Evolutionary conservation across 2,329 filamentous ascomycete species (phyloP).

Genomic region (Ascochyta fabae): DNA sequence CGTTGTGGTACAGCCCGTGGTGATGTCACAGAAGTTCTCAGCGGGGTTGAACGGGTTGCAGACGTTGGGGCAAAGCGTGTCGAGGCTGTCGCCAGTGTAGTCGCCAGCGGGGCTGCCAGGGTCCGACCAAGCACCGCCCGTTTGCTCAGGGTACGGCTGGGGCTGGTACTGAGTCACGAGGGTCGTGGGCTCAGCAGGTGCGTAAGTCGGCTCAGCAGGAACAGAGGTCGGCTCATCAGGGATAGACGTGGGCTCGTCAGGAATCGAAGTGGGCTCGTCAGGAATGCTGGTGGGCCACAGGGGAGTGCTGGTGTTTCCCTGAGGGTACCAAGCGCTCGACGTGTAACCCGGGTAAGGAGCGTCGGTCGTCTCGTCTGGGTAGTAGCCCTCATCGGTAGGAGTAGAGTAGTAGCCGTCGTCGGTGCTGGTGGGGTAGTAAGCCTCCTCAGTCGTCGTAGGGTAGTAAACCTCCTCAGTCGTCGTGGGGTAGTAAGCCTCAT

Average conservation of each 20-base stretch:
- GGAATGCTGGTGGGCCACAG: slow-evolving; percentile 4
- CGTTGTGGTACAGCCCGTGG: slow-evolving; percentile 30
- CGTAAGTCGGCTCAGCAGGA: neutral
- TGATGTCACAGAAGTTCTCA: slow-evolving; percentile 35
- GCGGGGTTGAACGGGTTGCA: slow-evolving; percentile 36
- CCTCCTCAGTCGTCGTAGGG: neutral
- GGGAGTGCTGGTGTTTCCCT: slow-evolving; percentile 1
- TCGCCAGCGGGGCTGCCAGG: slow-evolving; percentile 12
- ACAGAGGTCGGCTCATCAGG: neutral
- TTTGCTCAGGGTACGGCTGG: slow-evolving; percentile 1
- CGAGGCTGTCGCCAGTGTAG: slow-evolving; percentile 30
- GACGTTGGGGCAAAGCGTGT: slow-evolving; percentile 27
- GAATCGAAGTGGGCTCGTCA: neutral
- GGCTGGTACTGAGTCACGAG: slow-evolving; percentile 8
- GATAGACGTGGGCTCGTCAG: neutral
- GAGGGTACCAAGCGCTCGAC: neutral
- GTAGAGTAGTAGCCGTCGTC: neutral
- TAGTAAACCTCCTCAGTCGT: slow-evolving; percentile 1
- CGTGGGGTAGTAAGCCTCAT: neutral
- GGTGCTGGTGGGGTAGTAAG: neutral
- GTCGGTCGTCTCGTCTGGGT: neutral
- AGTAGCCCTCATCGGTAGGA: neutral
- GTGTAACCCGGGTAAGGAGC: slow-evolving; percentile 6
- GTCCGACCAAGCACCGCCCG: slow-evolving; percentile 3
- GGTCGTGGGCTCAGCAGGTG: slow-evolving; percentile 4